These are phyloP conservation scores for Rhizopus arrhizus DNA, from an alignment of 371 early-diverging fungal genomes.

Conservation along the genomic window DNA sequence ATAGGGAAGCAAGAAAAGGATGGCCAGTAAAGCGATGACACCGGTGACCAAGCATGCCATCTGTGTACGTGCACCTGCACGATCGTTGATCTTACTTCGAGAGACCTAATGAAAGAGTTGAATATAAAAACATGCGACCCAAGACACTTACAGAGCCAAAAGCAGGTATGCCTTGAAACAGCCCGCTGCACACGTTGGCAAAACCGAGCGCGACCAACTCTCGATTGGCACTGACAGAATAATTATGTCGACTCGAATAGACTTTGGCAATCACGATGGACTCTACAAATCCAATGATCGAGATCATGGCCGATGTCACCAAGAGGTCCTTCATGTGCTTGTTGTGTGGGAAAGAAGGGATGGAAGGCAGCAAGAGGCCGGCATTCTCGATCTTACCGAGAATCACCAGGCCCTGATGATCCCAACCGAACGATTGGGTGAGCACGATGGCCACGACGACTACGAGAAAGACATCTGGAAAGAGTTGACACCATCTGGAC, in stretches of 20 bases:
- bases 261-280: slow-evolving; percentile 89
- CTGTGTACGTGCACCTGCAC: slow-evolving; percentile 88
- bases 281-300: slow-evolving; percentile 96
- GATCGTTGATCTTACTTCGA: slow-evolving; percentile 87
- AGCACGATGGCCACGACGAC: slow-evolving; percentile 71
- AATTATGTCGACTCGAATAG: slow-evolving; percentile 85
- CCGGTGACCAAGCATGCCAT: slow-evolving; percentile 83
- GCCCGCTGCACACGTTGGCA: slow-evolving; percentile 78
- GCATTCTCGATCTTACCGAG: slow-evolving; percentile 67
- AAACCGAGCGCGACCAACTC: slow-evolving; percentile 93
- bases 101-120: slow-evolving; percentile 54
- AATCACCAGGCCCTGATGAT: slow-evolving; percentile 66
- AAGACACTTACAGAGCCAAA: slow-evolving; percentile 73
- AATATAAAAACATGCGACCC: not conserved
- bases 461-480: slow-evolving; percentile 86
- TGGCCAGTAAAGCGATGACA: slow-evolving; percentile 72
- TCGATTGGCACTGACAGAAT: slow-evolving; percentile 88
- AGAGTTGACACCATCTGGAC: slow-evolving; percentile 59
- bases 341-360: slow-evolving; percentile 59
- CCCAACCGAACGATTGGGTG: slow-evolving; percentile 65
- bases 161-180: slow-evolving; percentile 86
- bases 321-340: slow-evolving; percentile 64
- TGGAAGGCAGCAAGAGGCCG: slow-evolving; percentile 62
- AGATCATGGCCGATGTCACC: slow-evolving; percentile 72
- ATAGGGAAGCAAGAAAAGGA: slow-evolving; percentile 75